Percentiles rank a stretch among this genome's conserved stretches.
These are phyloP conservation scores for Dunaliella sp. DNA, from an alignment of 139 green algal genomes.

Conservation along the genomic window DNA sequence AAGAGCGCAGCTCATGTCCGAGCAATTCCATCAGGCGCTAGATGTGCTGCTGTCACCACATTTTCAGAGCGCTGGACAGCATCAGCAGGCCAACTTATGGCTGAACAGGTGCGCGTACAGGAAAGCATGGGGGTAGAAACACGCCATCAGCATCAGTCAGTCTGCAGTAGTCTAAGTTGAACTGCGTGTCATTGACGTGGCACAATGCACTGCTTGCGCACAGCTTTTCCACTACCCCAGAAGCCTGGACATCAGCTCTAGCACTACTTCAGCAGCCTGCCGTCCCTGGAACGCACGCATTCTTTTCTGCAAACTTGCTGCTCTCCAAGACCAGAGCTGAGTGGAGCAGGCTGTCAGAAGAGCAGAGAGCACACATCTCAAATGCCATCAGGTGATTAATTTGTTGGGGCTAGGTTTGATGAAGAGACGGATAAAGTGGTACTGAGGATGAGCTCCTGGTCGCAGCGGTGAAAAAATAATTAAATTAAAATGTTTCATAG, in stretches of 20 bases:
- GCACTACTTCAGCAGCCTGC: not conserved
- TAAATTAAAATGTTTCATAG: too few relatives aligned
- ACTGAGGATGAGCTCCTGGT: too few relatives aligned
- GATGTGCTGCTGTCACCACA: not conserved
- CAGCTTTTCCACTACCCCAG: not conserved
- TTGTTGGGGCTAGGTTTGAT: too few relatives aligned
- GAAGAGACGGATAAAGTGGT: too few relatives aligned
- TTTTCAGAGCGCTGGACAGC: not conserved
- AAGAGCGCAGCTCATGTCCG: not conserved
- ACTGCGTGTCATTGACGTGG: too few relatives aligned
- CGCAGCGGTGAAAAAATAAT: too few relatives aligned
- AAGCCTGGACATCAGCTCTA: not conserved
- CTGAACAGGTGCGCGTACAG: too few relatives aligned
- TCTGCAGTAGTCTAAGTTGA: too few relatives aligned
- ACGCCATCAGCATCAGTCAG: too few relatives aligned
- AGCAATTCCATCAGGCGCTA: not conserved
- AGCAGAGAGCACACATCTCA: not conserved
- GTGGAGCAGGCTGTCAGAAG: not conserved
- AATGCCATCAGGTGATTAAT: slow-evolving; percentile 10
- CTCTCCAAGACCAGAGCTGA: not conserved
- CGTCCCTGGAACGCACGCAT: not conserved
- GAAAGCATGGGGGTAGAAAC: too few relatives aligned
- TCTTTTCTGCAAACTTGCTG: slow-evolving; percentile 4
- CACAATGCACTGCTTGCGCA: too few relatives aligned
- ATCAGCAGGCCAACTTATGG: slow-evolving; percentile 1